phyloP scores from a whole-genome alignment of 768 basidiomycete genomes.

The Mrakia blollopis region DNA sequence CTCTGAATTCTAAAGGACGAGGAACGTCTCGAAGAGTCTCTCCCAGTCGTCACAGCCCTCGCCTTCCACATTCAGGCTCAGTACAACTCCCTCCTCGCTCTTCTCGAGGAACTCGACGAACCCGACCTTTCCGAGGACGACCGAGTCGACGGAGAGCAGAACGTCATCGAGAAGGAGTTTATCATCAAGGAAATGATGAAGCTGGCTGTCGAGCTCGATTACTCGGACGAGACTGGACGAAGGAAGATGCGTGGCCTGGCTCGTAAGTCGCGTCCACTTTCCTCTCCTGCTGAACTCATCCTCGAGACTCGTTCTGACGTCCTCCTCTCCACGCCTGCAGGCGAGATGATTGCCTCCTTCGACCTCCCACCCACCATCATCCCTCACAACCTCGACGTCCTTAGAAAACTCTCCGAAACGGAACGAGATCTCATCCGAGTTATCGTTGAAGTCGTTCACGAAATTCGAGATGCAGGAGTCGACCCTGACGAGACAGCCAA shows the following conservation, averaged over 20 bases:
- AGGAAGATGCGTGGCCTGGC: conserved; percentile 81
- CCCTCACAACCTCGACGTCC: conserved; percentile 72
- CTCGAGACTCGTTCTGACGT: background rate
- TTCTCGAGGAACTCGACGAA: conserved; percentile 37
- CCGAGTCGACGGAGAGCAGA: conserved; percentile 48
- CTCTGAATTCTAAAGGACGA: conserved; percentile 52
- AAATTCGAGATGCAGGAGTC: conserved; percentile 53
- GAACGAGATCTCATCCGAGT: conserved; percentile 83
- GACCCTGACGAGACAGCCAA: conserved; percentile 14
- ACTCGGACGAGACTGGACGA: conserved; percentile 84
- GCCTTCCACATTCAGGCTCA: conserved; percentile 67
- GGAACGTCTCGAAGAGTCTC: conserved; percentile 57
- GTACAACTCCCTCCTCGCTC: conserved; percentile 61
- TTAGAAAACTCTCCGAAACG: conserved; percentile 62
- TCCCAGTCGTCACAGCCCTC: conserved; percentile 79
- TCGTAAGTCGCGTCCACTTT: conserved; percentile 51
- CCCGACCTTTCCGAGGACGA: conserved; percentile 35
- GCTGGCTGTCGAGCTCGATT: conserved; percentile 75
- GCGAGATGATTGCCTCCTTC: conserved; percentile 73
- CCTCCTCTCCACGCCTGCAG: conserved; percentile 43
- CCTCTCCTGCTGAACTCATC: background rate
- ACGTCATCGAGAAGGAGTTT: conserved; percentile 55
- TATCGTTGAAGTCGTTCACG: conserved; percentile 80
- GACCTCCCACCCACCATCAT: conserved; percentile 65
- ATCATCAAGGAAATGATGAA: conserved; percentile 75